A percentile compares a stretch with the other conserved stretches of the same genome.
These are phyloP conservation scores for Pseudovirgaria hyperparasitica DNA, from an alignment of 2,329 filamentous ascomycete genomes.

Conservation along the genomic window DNA sequence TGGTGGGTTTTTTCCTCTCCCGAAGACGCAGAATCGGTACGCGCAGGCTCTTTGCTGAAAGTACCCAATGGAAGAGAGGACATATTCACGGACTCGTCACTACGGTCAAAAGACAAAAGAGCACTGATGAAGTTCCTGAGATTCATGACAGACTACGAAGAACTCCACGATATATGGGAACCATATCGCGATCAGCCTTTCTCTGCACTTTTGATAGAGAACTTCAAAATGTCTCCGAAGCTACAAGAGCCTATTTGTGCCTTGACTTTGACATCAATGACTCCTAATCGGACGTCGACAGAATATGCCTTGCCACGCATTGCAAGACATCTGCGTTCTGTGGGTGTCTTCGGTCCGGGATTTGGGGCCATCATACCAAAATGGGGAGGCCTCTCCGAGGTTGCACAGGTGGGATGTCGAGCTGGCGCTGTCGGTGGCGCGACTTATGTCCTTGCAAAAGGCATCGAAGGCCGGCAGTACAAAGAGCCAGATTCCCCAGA, in stretches of 20 bases:
- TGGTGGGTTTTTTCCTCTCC: conserved; percentile 61
- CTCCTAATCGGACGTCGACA: conserved; percentile 41
- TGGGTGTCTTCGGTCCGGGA: conserved; percentile 75
- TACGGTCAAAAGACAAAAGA: conserved; percentile 72
- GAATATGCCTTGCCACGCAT: conserved; percentile 63
- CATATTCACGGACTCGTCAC: conserved; percentile 65
- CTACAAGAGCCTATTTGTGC: conserved; percentile 55
- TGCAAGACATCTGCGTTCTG: conserved; percentile 68
- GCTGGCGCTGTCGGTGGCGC: conserved; percentile 83
- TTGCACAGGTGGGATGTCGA: conserved; percentile 83
- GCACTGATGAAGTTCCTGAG: conserved; percentile 88
- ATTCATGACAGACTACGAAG: conserved; percentile 64
- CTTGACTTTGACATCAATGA: conserved; percentile 59
- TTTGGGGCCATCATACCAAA: conserved; percentile 86
- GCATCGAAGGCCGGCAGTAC: conserved; percentile 30
- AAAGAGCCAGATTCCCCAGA: conserved; percentile 2
- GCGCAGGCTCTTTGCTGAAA: conserved; percentile 39
- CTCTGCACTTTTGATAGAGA: conserved; percentile 42
- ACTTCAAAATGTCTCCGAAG: conserved; percentile 44
- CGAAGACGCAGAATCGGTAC: conserved; percentile 1
- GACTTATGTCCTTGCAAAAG: conserved; percentile 73
- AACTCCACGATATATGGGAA: conserved; percentile 47
- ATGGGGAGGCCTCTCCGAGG: conserved; percentile 82
- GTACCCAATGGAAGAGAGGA: conserved; percentile 88
- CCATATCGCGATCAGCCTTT: conserved; percentile 43